Conservation (phyloP, 2,329 filamentous ascomycete species). For the Pezicula carpinea region DNA sequence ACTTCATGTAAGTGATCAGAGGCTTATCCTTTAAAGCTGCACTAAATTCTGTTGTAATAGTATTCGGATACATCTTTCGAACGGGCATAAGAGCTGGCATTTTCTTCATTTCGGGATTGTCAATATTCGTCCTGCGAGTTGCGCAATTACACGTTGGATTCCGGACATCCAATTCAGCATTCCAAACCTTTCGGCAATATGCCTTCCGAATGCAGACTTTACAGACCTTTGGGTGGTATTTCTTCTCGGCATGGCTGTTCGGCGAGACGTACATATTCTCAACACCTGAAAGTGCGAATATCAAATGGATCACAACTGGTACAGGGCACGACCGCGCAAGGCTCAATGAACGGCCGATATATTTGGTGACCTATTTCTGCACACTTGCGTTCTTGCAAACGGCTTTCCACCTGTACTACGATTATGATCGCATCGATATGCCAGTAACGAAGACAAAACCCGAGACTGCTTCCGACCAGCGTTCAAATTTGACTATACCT, state of each 20-base stretch:
- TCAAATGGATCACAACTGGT: conserved; percentile 69
- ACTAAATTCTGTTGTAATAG: conserved; percentile 39
- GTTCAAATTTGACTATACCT: conserved; percentile 31
- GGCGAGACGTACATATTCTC: conserved; percentile 78
- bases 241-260: conserved; percentile 73
- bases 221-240: conserved; percentile 72
- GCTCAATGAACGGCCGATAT: conserved; percentile 83
- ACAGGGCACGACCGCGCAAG: conserved; percentile 67
- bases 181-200: conserved; percentile 57
- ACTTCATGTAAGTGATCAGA: conserved; percentile 54
- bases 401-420: conserved; percentile 62
- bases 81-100: conserved; percentile 70
- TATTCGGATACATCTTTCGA: conserved; percentile 75
- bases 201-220: conserved; percentile 51
- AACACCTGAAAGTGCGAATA: conserved; percentile 50
- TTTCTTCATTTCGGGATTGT: conserved; percentile 71
- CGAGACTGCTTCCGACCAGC: conserved; percentile 28
- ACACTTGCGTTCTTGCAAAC: conserved; percentile 68
- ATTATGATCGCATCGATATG: conserved; percentile 58
- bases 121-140: conserved; percentile 81
- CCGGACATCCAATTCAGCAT: conserved; percentile 65
- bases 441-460: conserved; percentile 34
- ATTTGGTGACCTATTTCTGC: conserved; percentile 67
- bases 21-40: conserved; percentile 3
- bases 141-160: conserved; percentile 73